Conservation (phyloP, 73 alveolate genomes). For the Tetrahymena elliotti region DNA sequence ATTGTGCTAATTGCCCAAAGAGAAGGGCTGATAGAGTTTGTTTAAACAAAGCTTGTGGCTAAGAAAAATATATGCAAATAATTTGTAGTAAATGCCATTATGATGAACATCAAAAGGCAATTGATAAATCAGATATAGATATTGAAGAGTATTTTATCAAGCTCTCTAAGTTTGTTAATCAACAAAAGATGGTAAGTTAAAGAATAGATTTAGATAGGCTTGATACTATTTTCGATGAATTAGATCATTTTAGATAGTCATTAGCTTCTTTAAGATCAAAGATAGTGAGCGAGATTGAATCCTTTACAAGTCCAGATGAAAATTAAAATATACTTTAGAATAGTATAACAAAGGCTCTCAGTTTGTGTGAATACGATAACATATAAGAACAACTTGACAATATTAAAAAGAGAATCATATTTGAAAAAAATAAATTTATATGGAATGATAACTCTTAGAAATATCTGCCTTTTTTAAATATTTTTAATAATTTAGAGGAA, state of each 20-base stretch:
- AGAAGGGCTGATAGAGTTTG: background rate
- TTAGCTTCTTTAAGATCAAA: background rate
- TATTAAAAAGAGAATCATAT: background rate
- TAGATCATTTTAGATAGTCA: background rate
- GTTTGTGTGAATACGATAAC: background rate
- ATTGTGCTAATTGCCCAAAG: background rate
- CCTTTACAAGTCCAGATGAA: background rate
- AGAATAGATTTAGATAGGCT: background rate
- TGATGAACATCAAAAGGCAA: background rate
- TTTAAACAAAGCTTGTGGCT: background rate
- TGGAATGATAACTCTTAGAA: background rate
- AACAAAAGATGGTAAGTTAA: background rate
- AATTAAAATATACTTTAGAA: background rate
- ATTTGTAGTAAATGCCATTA: background rate
- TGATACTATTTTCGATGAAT: background rate
- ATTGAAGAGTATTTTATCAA: background rate
- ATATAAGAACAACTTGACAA: background rate
- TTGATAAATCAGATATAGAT: background rate
- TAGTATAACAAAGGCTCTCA: background rate
- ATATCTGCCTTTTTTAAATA: background rate
- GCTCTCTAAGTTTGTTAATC: background rate
- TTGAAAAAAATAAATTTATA: background rate
- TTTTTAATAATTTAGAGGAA: no score
- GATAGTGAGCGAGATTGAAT: background rate
- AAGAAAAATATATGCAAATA: background rate